phyloP scores from a whole-genome alignment of 306 rosid genomes.

The Cucumis sativus region DNA sequence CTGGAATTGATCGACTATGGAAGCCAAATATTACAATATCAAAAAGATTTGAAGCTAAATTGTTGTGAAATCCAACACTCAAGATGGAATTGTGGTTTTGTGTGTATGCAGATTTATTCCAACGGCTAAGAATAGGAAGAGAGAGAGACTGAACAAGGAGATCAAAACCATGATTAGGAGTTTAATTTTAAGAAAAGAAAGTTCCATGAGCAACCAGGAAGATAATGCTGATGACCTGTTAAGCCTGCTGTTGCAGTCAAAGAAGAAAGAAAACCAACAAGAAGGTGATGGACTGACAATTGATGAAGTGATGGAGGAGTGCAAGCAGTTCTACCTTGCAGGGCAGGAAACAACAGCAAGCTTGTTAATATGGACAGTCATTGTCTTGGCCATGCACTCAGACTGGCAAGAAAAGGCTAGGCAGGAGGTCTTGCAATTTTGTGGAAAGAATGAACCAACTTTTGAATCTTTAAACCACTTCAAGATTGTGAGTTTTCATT shows the following conservation, averaged over 20 bases:
- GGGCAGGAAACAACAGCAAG: constrained; percentile 41
- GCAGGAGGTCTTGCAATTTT: constrained; percentile 29
- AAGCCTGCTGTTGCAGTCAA: constrained; percentile 26
- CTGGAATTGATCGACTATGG: background rate
- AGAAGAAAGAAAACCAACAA: constrained; percentile 10
- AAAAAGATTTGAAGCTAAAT: background rate
- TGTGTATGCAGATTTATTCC: constrained; percentile 25
- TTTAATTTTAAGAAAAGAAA: constrained; percentile 21
- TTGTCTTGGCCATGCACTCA: constrained; percentile 38
- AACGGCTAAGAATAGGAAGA: constrained; percentile 29
- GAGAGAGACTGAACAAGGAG: constrained; percentile 28
- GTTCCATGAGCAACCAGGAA: constrained; percentile 11
- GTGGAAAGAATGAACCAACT: constrained; percentile 21
- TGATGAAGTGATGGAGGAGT: constrained; percentile 40
- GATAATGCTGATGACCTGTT: constrained; percentile 28
- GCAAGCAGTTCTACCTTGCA: constrained; percentile 42
- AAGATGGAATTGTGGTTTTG: background rate
- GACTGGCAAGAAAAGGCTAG: constrained; percentile 47
- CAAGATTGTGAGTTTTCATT: constrained; percentile 25
- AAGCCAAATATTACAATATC: background rate
- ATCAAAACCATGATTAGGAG: constrained; percentile 22
- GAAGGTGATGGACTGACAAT: constrained; percentile 18
- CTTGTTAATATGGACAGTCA: constrained; percentile 32
- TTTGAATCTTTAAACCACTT: constrained; percentile 27
- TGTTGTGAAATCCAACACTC: background rate